Evolutionary conservation across 164 flowering plant genomes (phyloP).

Genomic region (Tinospora cordifolia): DNA sequence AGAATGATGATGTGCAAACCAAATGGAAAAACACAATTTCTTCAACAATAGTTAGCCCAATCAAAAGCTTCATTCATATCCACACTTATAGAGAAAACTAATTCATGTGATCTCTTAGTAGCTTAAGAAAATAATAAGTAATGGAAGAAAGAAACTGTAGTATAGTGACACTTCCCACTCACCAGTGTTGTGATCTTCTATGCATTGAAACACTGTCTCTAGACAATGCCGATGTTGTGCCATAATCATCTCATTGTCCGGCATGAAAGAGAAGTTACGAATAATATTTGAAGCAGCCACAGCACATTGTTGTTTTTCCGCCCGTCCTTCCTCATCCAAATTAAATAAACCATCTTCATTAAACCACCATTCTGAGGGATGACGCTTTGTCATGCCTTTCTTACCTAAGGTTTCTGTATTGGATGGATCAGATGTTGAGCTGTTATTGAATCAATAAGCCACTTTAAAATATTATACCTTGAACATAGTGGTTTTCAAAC

Average conservation of each 20-base stretch:
- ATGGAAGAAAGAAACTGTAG: not conserved
- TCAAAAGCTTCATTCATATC: not conserved
- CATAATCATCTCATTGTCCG: constrained; percentile 77
- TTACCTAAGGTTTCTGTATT: constrained; percentile 30
- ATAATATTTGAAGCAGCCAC: constrained; percentile 92
- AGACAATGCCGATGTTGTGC: constrained; percentile 79
- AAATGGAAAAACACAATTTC: too few relatives aligned
- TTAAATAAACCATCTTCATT: constrained; percentile 92
- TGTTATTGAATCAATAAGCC: constrained; percentile 17
- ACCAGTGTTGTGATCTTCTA: constrained; percentile 67
- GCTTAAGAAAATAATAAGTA: not conserved
- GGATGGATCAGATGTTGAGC: constrained; percentile 38
- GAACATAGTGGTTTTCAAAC: not conserved
- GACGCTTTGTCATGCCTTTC: constrained; percentile 30
- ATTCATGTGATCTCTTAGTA: not conserved
- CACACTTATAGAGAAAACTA: not conserved
- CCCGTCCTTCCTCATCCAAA: constrained; percentile 83
- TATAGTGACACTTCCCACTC: constrained; percentile 6
- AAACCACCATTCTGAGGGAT: constrained; percentile 67
- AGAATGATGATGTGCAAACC: too few relatives aligned
- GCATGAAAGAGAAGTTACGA: constrained; percentile 97
- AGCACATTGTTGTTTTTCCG: constrained; percentile 92
- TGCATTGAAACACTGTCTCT: constrained; percentile 77
- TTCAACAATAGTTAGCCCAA: not conserved
- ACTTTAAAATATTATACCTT: not conserved